Base-by-base conservation (phyloP, 371 early-diverging fungal genomes). In the Mortierella sp. region DNA sequence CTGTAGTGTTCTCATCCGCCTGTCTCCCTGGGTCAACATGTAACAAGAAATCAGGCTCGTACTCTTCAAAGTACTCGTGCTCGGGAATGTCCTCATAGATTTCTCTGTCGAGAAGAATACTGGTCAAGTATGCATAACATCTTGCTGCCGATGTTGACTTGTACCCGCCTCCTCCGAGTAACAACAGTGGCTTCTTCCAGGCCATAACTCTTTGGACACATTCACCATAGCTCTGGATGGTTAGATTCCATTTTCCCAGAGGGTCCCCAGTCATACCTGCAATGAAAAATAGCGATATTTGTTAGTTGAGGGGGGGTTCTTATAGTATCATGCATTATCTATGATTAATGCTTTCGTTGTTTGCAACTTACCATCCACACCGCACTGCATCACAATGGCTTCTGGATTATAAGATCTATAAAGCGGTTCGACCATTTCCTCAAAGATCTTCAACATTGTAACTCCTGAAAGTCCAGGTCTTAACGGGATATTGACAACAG, bases 301-400 rank as follows among this genome's bases (percentile, higher is more conserved):
- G 17, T 6, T 31, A 21, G 21, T 4, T 2, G 21, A 15, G 8
- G 19, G 21, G 17, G 44, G 2, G 44, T 44, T 5, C n/a, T n/a
- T n/a, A n/a, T n/a, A n/a, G n/a, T n/a, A n/a, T n/a, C n/a, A n/a
- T n/a, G n/a, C n/a, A n/a, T n/a, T n/a, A 19, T 2, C 23, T 48
- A 48, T 4, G 42, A 26, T 12, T 15, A 21, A 46, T 14, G 8
- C 17, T 12, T 21, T 19, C 11, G 4, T 19, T 26, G 23, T 39
- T 24, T 19, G 48, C 26, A 28, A 78, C 83, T 53, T 66, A 62
- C 90, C 91, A 72, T 97, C 97, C 26, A 93, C 91, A 3, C 96
- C 96, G 72, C 96, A 96, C 80, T 97, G 98, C 43, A 96, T 67
- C 4, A 97, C 96, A 43, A 97, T 82, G 1, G 85, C 93, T 37